Evolutionary conservation across 2,329 filamentous ascomycete genomes (phyloP), one percentile per base, ranked within the genome.

Genomic region (Hypoxylon sp.): DNA sequence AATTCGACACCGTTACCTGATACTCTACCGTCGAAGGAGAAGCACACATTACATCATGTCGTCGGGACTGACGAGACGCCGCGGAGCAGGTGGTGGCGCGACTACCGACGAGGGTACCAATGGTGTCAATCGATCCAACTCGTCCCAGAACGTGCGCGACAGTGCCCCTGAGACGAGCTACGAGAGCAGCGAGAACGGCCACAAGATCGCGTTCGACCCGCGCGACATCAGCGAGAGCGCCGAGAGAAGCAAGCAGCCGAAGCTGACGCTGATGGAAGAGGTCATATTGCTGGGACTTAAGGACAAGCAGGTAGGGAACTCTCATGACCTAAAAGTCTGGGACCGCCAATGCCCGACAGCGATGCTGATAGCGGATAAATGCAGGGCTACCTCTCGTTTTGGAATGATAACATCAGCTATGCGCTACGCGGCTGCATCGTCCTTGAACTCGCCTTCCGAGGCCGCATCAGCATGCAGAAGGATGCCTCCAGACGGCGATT

Each of bases 391-490:
- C 87, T 99, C 63, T 98, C 94, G 24, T 99, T 99, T 79, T 99
- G 95, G 95, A 99, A 99, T 79, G 95, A 99, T 79, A 99, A 99
- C 79, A 99, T 99, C 72, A 97, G 93, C 59, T 99, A 99, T 76
- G 95, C 95, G 65, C 84, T 99, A 62, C 88, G 95, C 75, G 95
- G 95, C 73, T 99, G 95, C 79, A 99, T 99, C 74, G 95, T 99
- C 67, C 91, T 98, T 77, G 95, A 99, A 78, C 82, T 99, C 70
- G 95, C 95, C 63, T 96, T 99, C 78, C 86, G 95, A 65, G 95
- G 95, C 72, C 90, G 95, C 69, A 90, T 99, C 77, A 94, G 90
- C 84, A 99, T 99, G 95, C 92, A 98, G 76, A 97, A 96, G 77
- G 95, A 98, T 78, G 89, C 92, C 47, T 90, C 90, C 67, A 86